phyloP scores from a whole-genome alignment of 2,329 filamentous ascomycete genomes.

The Diaporthe vexans region DNA sequence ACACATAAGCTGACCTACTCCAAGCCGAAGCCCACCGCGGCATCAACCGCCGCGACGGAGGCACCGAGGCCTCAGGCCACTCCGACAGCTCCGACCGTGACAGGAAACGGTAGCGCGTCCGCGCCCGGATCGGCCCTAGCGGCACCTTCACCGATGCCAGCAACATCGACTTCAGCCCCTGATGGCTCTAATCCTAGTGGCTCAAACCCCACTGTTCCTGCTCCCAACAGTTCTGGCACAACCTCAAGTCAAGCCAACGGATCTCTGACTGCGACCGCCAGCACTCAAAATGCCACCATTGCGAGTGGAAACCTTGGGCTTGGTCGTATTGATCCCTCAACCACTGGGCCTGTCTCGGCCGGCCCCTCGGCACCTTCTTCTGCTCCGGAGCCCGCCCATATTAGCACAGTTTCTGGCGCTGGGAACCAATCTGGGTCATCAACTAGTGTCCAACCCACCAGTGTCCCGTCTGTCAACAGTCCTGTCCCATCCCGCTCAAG shows the following conservation, averaged over 20 bases:
- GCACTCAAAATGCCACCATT: not conserved
- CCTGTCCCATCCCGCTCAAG: constrained; percentile 23
- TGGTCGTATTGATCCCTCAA: not conserved
- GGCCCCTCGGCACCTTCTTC: constrained; percentile 6
- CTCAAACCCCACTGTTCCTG: not conserved
- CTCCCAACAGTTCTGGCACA: not conserved
- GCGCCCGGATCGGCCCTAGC: not conserved
- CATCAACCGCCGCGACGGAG: constrained; percentile 40
- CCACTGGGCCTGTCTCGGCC: not conserved
- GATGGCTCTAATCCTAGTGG: not conserved
- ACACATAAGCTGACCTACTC: constrained; percentile 44
- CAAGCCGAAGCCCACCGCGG: constrained; percentile 26
- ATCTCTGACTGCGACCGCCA: not conserved
- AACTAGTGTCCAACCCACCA: not conserved
- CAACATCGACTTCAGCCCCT: not conserved
- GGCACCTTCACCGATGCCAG: not conserved
- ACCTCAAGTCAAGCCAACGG: not conserved
- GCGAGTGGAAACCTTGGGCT: not conserved
- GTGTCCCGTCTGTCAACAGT: not conserved
- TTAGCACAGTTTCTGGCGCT: not conserved
- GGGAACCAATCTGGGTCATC: constrained; percentile 22
- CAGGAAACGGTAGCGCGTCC: not conserved
- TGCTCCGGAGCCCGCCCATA: not conserved
- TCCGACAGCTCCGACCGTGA: not conserved
- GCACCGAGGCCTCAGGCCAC: not conserved